Evolutionary conservation across 2,329 filamentous ascomycete genomes (phyloP).

Genomic region (Botrytis cinerea): DNA sequence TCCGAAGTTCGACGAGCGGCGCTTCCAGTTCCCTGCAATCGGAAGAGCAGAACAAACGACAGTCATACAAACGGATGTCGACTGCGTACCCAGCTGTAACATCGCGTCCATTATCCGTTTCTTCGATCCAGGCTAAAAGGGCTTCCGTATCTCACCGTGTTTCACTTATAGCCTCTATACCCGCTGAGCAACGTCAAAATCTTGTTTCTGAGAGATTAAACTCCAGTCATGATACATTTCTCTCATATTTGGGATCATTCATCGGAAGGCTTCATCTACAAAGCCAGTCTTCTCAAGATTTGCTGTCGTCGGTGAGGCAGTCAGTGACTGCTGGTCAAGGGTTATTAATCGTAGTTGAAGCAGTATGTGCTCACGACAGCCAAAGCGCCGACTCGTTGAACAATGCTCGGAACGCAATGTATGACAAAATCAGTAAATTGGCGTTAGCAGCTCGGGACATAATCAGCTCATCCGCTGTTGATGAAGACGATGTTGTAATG

Average conservation of each 20-base stretch:
- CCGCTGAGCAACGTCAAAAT: conserved; percentile 64
- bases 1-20: conserved; percentile 39
- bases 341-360: conserved; percentile 77
- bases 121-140: conserved; percentile 35
- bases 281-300: conserved; percentile 83
- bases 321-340: conserved; percentile 80
- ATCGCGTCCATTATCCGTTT: conserved; percentile 37
- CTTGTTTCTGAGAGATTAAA: conserved; percentile 83
- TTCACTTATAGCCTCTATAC: conserved; percentile 70
- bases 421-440: conserved; percentile 75
- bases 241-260: conserved; percentile 89
- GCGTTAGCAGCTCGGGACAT: conserved; percentile 80
- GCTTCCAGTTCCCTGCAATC: conserved; percentile 33
- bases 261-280: conserved; percentile 88
- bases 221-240: conserved; percentile 79
- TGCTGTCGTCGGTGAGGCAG: conserved; percentile 79
- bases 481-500: conserved; percentile 74
- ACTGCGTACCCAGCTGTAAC: conserved; percentile 31
- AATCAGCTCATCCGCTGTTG: conserved; percentile 66
- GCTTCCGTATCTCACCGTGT: conserved; percentile 63
- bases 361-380: conserved; percentile 76
- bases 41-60: conserved; percentile 39
- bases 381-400: conserved; percentile 67
- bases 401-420: conserved; percentile 73
- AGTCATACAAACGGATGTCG: conserved; percentile 39